Evolutionary conservation across 331 rosid species (phyloP), one percentile per base, ranked within the genome.

Genomic region (Acacia pycnantha): DNA sequence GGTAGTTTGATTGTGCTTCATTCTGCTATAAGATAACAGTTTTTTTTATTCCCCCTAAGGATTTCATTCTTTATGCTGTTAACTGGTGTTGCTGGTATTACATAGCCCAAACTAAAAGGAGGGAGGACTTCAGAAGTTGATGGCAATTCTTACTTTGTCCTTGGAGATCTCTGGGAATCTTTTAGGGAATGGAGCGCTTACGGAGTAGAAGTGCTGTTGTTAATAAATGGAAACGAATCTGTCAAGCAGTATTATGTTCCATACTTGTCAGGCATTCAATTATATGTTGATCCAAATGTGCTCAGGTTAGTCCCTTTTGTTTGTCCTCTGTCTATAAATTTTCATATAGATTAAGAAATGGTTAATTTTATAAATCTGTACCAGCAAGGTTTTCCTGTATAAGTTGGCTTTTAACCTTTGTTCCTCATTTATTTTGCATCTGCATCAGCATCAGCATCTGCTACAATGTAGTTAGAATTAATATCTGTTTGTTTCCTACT

Each of bases 171-270:
- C 9, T 88, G 94, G 89, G 89, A 90, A 31, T 73, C 84, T 33
- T 82, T 83, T 44, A 82, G 83, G 43, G 90, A 85, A 61, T 87
- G 87, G 89, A 90, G 90, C 66, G 90, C 88, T 22, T 90, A 79
- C 54, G 94, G 94, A 4, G 87, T 84, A 41, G 87, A 83, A 74
- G 92, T 88, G 21, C 87, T 87, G 0, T 33, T 90, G 54, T 15
- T 65, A 6, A 46, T 79, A 50, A 76, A 66, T 27, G 88, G 69
- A 26, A 29, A 24, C 2, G 88, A 82, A 27, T 51, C 69, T 0
- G 31, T 85, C 5, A 75, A 71, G 31, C 88, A 88, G 26, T 90
- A 86, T 44, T 90, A 76, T 73, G 94, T 77, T 31, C 94, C 92
- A 14, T 90, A 26, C 54, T 79, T 88, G 43, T 90, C 90, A 6